Conservation (phyloP, 345 rosid species). For the Arabidopsis suecica region DNA sequence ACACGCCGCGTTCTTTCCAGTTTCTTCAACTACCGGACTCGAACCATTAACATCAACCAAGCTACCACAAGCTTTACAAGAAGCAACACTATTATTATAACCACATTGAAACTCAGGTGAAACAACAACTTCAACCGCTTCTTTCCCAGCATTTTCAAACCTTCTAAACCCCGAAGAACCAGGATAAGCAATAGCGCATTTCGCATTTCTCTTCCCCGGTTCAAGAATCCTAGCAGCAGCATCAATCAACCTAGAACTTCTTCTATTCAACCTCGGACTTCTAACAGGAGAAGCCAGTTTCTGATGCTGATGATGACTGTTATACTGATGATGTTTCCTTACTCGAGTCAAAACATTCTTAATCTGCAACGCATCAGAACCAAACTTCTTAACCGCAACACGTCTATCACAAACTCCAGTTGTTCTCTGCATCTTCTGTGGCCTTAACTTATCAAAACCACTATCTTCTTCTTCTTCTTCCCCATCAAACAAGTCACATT, state of each 20-base stretch:
- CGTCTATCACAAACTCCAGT: constrained; percentile 58
- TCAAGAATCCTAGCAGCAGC: constrained; percentile 89
- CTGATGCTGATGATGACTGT: constrained; percentile 52
- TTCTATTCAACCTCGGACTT: constrained; percentile 65
- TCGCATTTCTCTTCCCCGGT: constrained; percentile 75
- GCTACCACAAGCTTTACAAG: constrained; percentile 76
- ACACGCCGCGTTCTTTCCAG: constrained; percentile 7
- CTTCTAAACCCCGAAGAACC: constrained; percentile 39
- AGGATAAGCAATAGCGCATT: constrained; percentile 57
- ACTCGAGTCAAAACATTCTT: constrained; percentile 71
- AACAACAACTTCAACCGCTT: constrained; percentile 36
- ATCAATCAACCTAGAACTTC: constrained; percentile 71
- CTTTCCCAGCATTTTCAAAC: constrained; percentile 40
- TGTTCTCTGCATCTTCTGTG: constrained; percentile 86
- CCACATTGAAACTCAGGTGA: constrained; percentile 46
- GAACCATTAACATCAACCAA: constrained; percentile 57
- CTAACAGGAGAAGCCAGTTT: constrained; percentile 70
- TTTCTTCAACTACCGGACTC: constrained; percentile 35
- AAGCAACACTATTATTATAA: constrained; percentile 38
- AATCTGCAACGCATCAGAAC: constrained; percentile 82
- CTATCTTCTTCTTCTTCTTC: constrained; percentile 38
- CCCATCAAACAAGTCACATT: constrained; percentile 26
- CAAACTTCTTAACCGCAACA: constrained; percentile 69
- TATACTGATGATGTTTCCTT: constrained; percentile 61
- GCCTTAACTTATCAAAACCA: constrained; percentile 55